Evolutionary conservation across 176 grass and related monocot species (phyloP).

Genomic region (Rhynchospora breviuscula): DNA sequence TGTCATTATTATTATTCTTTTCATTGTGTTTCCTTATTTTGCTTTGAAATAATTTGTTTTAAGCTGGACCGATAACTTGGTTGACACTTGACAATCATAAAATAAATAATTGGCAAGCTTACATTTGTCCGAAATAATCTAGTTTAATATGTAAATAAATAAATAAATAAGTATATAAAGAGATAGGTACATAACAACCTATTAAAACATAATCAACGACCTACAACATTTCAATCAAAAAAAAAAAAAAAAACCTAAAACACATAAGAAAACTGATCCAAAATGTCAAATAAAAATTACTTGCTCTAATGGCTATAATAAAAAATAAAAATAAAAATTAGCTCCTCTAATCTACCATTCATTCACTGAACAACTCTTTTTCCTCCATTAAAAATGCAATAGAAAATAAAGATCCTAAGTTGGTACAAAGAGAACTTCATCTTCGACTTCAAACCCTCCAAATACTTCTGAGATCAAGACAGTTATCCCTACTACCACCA

Average conservation of each 20-base stretch:
- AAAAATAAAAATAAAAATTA: neutral
- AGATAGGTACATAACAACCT: neutral
- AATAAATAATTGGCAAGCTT: neutral
- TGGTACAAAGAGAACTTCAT: slow-evolving; percentile 2
- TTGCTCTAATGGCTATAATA: neutral
- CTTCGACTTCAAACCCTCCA: slow-evolving; percentile 20
- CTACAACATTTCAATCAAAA: neutral
- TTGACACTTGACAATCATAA: neutral
- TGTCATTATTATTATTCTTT: too few species aligned
- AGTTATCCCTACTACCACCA: neutral
- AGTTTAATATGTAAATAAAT: neutral
- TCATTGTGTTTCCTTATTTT: too few species aligned
- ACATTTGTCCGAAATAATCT: neutral
- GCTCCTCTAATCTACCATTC: neutral
- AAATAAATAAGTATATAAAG: neutral
- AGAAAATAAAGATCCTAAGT: neutral
- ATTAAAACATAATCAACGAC: neutral
- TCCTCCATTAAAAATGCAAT: neutral
- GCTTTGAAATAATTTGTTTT: too few species aligned
- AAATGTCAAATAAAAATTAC: neutral
- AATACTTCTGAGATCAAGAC: neutral
- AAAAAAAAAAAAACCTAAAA: too few species aligned
- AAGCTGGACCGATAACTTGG: too few species aligned
- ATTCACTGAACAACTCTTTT: neutral
- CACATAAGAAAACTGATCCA: neutral